Evolutionary conservation across 495 filamentous ascomycete genomes (phyloP).

Genomic region (Aeminium ludgeri): DNA sequence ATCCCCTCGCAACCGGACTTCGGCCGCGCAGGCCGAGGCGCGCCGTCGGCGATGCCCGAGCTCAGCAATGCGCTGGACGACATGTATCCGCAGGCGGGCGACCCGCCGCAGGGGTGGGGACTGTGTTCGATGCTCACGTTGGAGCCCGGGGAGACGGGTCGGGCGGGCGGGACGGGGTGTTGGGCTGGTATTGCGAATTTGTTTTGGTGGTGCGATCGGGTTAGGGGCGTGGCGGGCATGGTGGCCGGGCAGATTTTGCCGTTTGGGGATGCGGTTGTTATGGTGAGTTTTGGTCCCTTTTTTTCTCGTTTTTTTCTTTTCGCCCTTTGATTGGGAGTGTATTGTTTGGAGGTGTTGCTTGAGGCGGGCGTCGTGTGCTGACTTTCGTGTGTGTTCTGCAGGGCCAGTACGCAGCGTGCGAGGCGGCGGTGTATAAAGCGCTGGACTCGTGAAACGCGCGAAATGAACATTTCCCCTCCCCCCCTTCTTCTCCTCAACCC

Average conservation of each 20-base stretch:
- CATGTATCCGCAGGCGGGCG: constrained; percentile 33
- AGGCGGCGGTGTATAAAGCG: constrained; percentile 12
- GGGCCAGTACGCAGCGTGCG: too few species aligned
- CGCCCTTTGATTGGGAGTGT: too few species aligned
- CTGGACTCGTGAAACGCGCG: constrained; percentile 3
- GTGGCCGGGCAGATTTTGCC: constrained; percentile 42
- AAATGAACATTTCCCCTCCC: too few species aligned
- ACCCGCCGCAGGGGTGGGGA: constrained; percentile 43
- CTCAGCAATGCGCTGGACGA: constrained; percentile 31
- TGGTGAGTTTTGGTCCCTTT: too few species aligned
- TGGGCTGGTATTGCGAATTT: constrained; percentile 47
- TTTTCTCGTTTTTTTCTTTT: too few species aligned
- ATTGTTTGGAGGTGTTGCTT: too few species aligned
- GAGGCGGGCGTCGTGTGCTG: too few species aligned
- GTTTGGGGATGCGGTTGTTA: constrained; percentile 25
- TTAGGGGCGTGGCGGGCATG: constrained; percentile 41
- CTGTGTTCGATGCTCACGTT: constrained; percentile 37
- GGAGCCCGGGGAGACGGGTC: constrained; percentile 29
- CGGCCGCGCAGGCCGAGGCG: constrained; percentile 26
- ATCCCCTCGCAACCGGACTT: constrained; percentile 38
- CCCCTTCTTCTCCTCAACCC: background rate
- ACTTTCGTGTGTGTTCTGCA: too few species aligned
- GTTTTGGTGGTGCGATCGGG: constrained; percentile 45
- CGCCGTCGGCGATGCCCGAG: constrained; percentile 34
- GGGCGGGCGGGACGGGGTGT: constrained; percentile 30